Evolutionary conservation across 2,329 filamentous ascomycete genomes (phyloP), one percentile per base, ranked within the genome.

Genomic region (Clonostachys sp.): DNA sequence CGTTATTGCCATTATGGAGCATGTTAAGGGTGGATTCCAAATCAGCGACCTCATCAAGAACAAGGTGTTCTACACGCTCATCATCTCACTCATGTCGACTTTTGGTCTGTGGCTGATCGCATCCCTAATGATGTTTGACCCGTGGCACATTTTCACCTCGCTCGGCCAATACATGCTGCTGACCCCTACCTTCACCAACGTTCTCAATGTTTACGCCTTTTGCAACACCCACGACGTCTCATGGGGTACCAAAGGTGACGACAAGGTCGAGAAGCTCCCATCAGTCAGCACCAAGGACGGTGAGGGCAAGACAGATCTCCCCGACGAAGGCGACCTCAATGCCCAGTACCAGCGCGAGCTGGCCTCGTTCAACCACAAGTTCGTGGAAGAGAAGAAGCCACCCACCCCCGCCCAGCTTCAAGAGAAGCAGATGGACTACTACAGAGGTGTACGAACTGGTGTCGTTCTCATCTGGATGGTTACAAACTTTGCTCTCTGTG

Each of bases 61-160:
- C 66, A 77, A 83, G 53, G 82, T 95, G 49, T 97, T 99, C 72
- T 91, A 94, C 67, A 95, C 90, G 34, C 79, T 99, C 53, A 94
- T 99, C 57, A 83, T 99, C 45, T 96, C 91, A 1, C 81, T 97
- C 59, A 80, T 88, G 59, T 94, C 91, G 12, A 99, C 94, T 0
- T 99, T 94, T 63, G 78, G 95, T 52, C 84, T 99, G 60, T 99
- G 91, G 87, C 80, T 97, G 50, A 71, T 99, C 45, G 87, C 90
- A 1, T 96, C 91, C 9, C 77, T 99, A 55, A 75, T 99, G 56
- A 97, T 97, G 84, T 84, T 97, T 67, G 94, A 99, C 65, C 94
- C 94, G 5, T 99, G 94, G 92, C 94, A 99, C 72, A 97, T 99
- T 91, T 79, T 96, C 66, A 97, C 94, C n/a, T 85, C 87, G 49